These are phyloP conservation scores for Monilinia laxa DNA, from an alignment of 2,329 filamentous ascomycete genomes.

Conservation along the genomic window DNA sequence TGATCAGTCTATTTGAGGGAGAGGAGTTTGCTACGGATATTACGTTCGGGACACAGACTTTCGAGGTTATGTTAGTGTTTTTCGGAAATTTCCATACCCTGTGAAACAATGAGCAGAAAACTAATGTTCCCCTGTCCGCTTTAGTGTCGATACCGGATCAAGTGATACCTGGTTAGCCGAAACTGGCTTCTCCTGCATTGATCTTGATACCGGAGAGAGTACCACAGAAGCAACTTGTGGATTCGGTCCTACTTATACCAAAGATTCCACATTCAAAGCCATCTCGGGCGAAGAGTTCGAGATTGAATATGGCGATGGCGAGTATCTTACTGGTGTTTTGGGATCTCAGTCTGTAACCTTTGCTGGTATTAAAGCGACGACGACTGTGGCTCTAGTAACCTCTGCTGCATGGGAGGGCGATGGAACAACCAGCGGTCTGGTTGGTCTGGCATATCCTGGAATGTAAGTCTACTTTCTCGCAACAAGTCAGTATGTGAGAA, in stretches of 20 bases:
- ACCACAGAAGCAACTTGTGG: conserved; percentile 21
- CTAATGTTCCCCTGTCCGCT: neutral
- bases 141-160: conserved; percentile 49
- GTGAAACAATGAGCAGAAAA: neutral
- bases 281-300: conserved; percentile 46
- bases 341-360: conserved; percentile 46
- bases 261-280: conserved; percentile 40
- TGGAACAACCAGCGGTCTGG: conserved; percentile 47
- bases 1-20: conserved; percentile 16
- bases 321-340: conserved; percentile 43
- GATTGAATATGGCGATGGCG: conserved; percentile 47
- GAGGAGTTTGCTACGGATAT: conserved; percentile 28
- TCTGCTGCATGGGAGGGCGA: conserved; percentile 47
- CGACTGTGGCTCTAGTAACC: conserved; percentile 49
- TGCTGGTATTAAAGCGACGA: conserved; percentile 47
- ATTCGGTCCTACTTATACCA: conserved; percentile 27
- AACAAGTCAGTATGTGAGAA: neutral
- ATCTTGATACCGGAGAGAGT: conserved; percentile 31
- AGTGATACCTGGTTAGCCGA: conserved; percentile 48
- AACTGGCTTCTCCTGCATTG: conserved; percentile 41
- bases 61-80: conserved; percentile 33
- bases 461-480: conserved; percentile 33
- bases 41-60: conserved; percentile 39
- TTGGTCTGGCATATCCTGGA: conserved; percentile 52
- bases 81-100: neutral